phyloP scores from a whole-genome alignment of 306 rosid genomes.

The Inga oerstediana region DNA sequence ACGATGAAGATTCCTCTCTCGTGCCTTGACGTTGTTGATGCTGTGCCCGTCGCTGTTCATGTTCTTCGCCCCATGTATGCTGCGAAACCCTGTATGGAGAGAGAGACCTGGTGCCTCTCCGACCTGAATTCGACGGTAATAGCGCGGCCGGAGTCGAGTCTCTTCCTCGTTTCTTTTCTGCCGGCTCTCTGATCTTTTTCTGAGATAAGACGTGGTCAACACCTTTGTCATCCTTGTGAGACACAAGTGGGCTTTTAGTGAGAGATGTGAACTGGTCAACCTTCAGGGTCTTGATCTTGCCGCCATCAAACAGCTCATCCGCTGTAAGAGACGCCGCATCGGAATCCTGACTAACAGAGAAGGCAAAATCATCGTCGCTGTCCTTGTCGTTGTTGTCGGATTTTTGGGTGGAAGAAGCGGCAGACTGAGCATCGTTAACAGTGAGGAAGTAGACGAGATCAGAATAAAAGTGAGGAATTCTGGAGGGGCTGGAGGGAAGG shows the following conservation, averaged over 20 bases:
- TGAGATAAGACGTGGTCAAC: conserved; percentile 45
- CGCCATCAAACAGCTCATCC: conserved; percentile 79
- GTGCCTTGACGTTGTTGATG: conserved; percentile 5
- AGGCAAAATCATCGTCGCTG: conserved; percentile 54
- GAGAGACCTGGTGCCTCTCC: conserved; percentile 64
- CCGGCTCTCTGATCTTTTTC: conserved; percentile 35
- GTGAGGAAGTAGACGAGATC: conserved; percentile 43
- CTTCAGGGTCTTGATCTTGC: conserved; percentile 60
- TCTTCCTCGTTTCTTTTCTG: conserved; percentile 58
- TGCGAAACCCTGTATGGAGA: conserved; percentile 67
- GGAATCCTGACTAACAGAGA: conserved; percentile 47
- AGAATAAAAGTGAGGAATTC: conserved; percentile 41
- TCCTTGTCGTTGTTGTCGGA: neutral
- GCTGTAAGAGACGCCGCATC: conserved; percentile 65
- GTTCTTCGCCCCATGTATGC: conserved; percentile 50
- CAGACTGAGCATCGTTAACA: neutral
- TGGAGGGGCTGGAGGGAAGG: conserved; percentile 78
- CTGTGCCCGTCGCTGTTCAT: conserved; percentile 23
- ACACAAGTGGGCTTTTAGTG: conserved; percentile 31
- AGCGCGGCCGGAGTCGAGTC: conserved; percentile 34
- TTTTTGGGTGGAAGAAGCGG: neutral
- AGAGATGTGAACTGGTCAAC: neutral
- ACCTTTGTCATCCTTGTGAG: conserved; percentile 36
- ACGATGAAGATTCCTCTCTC: conserved; percentile 24
- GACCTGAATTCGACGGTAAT: conserved; percentile 41